Conservation (phyloP, 305 asterid species). For the Solanum hybrid region DNA sequence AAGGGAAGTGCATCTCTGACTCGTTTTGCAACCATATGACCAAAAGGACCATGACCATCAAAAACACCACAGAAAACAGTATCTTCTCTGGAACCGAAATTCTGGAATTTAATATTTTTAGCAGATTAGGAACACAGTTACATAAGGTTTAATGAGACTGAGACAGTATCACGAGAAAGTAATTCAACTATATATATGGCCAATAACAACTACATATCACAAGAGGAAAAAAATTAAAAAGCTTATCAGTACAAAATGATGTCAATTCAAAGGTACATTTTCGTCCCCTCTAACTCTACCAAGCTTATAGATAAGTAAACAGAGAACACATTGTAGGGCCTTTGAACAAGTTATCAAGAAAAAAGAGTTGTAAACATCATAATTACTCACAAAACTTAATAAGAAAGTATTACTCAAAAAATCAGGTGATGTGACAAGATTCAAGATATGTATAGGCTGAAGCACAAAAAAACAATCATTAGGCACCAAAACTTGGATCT, state of each 20-base stretch:
- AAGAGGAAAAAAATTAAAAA: neutral
- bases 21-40: constrained; percentile 76
- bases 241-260: neutral
- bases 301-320: neutral
- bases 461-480: neutral
- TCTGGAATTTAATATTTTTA: constrained; percentile 5
- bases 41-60: constrained; percentile 81
- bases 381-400: neutral
- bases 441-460: neutral
- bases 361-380: neutral
- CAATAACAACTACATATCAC: neutral
- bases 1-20: constrained; percentile 68
- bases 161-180: neutral
- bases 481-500: neutral
- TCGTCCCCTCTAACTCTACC: neutral
- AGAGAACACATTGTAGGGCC: neutral
- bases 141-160: neutral
- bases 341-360: neutral
- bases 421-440: neutral
- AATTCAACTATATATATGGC: neutral
- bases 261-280: neutral
- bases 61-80: constrained; percentile 62
- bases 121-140: neutral
- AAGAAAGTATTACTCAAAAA: neutral
- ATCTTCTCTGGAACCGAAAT: constrained; percentile 21